A percentile compares a stretch with the other conserved stretches of the same genome.
phyloP scores from a whole-genome alignment of 2,329 filamentous ascomycete species.

The Monilinia aucupariae region DNA sequence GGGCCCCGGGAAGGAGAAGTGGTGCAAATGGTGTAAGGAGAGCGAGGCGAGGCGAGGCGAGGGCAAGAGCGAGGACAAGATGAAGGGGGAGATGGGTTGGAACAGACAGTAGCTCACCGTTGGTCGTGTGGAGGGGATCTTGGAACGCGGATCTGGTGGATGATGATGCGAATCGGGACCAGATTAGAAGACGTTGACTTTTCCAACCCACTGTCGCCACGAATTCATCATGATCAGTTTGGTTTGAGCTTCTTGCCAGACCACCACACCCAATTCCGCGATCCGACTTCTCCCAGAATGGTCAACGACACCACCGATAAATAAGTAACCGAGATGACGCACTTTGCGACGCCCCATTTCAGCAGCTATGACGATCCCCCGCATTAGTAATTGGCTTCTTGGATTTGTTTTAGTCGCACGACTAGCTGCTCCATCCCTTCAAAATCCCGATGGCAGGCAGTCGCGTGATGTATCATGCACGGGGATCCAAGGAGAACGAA shows the following conservation, averaged over 20 bases:
- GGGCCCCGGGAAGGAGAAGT: neutral
- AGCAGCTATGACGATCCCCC: slow-evolving; percentile 12
- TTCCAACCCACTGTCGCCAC: neutral
- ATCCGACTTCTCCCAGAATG: neutral
- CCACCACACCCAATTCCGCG: neutral
- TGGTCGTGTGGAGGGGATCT: neutral
- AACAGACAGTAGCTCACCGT: neutral
- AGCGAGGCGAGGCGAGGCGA: too few species aligned
- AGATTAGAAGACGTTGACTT: too few species aligned
- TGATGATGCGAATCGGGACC: too few species aligned
- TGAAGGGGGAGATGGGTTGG: neutral
- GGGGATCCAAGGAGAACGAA: too few species aligned
- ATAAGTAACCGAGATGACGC: neutral
- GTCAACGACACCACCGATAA: neutral
- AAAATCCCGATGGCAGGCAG: neutral
- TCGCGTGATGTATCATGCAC: neutral
- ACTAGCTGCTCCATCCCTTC: neutral
- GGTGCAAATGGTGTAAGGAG: neutral
- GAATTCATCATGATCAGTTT: neutral
- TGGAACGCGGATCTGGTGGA: too few species aligned
- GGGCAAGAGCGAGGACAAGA: too few species aligned
- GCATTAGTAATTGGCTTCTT: neutral
- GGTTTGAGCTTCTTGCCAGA: neutral
- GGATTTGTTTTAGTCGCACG: neutral
- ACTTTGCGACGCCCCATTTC: neutral